Base-by-base conservation (phyloP, 495 filamentous ascomycete genomes). In the Penicillium robsamsonii region DNA sequence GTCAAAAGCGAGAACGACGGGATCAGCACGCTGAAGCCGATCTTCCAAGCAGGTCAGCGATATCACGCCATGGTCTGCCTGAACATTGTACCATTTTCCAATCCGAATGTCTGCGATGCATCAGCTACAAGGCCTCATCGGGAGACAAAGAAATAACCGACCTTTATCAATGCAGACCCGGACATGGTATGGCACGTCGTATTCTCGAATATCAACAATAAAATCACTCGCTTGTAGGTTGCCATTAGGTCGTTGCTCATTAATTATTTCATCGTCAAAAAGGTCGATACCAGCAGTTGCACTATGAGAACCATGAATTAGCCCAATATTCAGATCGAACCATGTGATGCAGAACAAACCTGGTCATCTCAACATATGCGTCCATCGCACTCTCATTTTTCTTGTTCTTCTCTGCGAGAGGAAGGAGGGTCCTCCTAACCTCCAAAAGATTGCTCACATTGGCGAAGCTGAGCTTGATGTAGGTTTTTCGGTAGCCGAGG, bases 121-220 rank as follows among this genome's bases (percentile, higher is more conserved):
- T 66, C 59, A 75, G 71, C 44, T 18, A n/a, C 9, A 11, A 15
- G 29, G 9, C 4, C 10, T 18, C 10, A 15, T 3, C 15, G 5
- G 20, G 8, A 12, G 3, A 51, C 20, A 46, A 37, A 7, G 3
- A 53, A 25, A 22, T 22, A 25, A 69, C 83, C 46, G 70, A 91
- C 90, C 84, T 80, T 91, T 84, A 72, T 98, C 94, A 76, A 99
- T 97, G 67, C 92, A 88, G 73, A 97, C 93, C 80, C 94, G 85
- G 64, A 99, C 93, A 81, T 99, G 94, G 76, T 99, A 99, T 63
- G 92, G 94, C 65, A 99, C 94, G 75, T 99, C 94, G 70, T 92
- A 99, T 78, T 99, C 94, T 78, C 94, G 86, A 72, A 97, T 96
- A 84, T 99, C 94, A 77, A 96, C 83, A 79, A 99, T 90, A 73